These are phyloP conservation scores for Pelargonium nanum DNA, from an alignment of 345 rosid species.

Conservation along the genomic window DNA sequence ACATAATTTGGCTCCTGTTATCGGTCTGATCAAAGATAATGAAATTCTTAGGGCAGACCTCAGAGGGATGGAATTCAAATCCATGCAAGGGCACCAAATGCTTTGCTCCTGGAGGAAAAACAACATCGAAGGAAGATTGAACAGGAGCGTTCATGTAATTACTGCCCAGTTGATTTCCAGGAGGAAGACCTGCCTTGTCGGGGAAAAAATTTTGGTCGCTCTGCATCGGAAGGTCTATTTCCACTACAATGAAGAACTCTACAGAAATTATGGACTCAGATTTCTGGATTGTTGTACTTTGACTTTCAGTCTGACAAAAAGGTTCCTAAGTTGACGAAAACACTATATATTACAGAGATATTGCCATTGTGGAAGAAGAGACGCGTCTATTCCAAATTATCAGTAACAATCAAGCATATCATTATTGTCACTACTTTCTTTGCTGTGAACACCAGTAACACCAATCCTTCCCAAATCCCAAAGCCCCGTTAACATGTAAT, in stretches of 20 bases:
- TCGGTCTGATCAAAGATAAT: slow-evolving; percentile 63
- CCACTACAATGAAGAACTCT: neutral
- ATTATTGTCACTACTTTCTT: slow-evolving; percentile 13
- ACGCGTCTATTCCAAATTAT: slow-evolving; percentile 26
- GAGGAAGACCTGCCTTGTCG: slow-evolving; percentile 22
- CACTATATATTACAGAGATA: slow-evolving; percentile 22
- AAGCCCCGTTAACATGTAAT: slow-evolving; percentile 12
- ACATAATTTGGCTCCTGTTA: slow-evolving; percentile 60
- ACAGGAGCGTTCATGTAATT: slow-evolving; percentile 30
- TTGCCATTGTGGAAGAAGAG: slow-evolving; percentile 24
- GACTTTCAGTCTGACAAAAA: slow-evolving; percentile 15
- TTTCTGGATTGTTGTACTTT: slow-evolving; percentile 19
- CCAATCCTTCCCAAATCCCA: slow-evolving; percentile 30
- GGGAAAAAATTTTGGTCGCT: slow-evolving; percentile 28
- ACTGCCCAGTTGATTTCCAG: slow-evolving; percentile 36
- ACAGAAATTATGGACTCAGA: slow-evolving; percentile 13
- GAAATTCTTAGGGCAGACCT: slow-evolving; percentile 52
- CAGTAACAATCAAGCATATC: slow-evolving; percentile 18
- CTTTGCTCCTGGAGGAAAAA: slow-evolving; percentile 46
- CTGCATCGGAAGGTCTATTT: slow-evolving; percentile 32
- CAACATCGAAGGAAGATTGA: slow-evolving; percentile 36
- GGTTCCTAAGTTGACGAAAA: slow-evolving; percentile 17
- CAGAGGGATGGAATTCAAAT: slow-evolving; percentile 62
- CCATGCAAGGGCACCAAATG: slow-evolving; percentile 37
- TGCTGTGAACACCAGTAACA: slow-evolving; percentile 30